These are phyloP conservation scores for Yamadazyma jaroonii DNA, from an alignment of 1,139 yeast genomes.

Conservation along the genomic window DNA sequence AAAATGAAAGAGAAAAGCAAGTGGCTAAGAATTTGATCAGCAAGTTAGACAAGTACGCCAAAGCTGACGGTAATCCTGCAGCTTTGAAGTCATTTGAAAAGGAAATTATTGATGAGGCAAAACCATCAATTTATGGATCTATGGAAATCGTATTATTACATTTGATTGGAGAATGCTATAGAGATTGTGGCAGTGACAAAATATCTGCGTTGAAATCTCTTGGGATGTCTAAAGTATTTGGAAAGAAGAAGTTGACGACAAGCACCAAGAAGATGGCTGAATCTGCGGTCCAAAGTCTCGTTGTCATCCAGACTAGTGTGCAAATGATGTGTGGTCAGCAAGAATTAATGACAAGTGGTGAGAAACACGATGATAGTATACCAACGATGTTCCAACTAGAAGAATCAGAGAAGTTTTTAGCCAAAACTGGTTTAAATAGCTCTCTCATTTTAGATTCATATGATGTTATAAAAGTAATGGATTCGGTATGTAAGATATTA, in stretches of 20 bases:
- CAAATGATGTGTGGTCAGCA: constrained; percentile 47
- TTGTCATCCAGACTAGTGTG: constrained; percentile 41
- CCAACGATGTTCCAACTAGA: constrained; percentile 56
- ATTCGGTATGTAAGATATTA: constrained; percentile 61
- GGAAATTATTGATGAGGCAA: constrained; percentile 56
- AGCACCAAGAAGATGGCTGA: constrained; percentile 38
- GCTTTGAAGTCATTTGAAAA: constrained; percentile 34
- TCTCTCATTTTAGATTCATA: constrained; percentile 79
- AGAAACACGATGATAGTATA: too few species aligned
- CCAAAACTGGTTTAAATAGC: constrained; percentile 71
- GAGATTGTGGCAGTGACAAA: constrained; percentile 51
- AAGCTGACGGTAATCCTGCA: constrained; percentile 25
- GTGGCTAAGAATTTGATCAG: constrained; percentile 47
- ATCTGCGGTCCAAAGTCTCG: constrained; percentile 37
- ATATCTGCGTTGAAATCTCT: constrained; percentile 37
- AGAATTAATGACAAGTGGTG: too few species aligned
- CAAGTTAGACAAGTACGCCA: constrained; percentile 39
- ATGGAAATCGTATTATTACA: constrained; percentile 47
- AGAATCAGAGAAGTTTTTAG: constrained; percentile 62
- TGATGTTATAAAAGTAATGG: constrained; percentile 66
- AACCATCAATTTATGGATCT: constrained; percentile 49
- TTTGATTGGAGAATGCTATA: constrained; percentile 63
- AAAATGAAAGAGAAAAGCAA: constrained; percentile 49
- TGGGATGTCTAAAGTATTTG: constrained; percentile 52
- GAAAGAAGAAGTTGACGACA: constrained; percentile 43